Conservation (phyloP, 2,329 filamentous ascomycete species). For the Fusarium penzigii region DNA sequence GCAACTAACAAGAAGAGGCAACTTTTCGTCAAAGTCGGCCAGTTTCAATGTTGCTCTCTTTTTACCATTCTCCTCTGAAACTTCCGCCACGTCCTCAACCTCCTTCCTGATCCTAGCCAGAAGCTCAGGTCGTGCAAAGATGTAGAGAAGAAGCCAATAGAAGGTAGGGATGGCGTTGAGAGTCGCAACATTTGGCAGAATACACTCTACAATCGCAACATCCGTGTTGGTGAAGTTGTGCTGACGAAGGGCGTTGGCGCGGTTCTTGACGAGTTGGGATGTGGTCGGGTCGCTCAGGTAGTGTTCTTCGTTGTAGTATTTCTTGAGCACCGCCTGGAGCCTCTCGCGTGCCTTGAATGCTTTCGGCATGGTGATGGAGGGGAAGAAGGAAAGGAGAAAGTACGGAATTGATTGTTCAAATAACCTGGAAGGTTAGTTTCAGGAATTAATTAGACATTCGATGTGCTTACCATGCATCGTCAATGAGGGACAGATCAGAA, state of each 20-base stretch:
- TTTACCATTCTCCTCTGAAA: not conserved
- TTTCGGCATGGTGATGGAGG: conserved; percentile 31
- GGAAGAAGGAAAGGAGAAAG: conserved; percentile 33
- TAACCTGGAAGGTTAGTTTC: conserved; percentile 7
- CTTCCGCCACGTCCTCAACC: conserved; percentile 12
- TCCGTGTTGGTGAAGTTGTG: conserved; percentile 30
- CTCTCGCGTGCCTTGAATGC: conserved; percentile 29
- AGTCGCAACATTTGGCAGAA: conserved; percentile 31
- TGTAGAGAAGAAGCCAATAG: conserved; percentile 38
- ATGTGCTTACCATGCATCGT: conserved; percentile 19
- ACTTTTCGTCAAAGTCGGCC: conserved; percentile 36
- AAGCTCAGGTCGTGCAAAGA: conserved; percentile 31
- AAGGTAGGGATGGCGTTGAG: conserved; percentile 39
- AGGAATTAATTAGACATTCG: not conserved
- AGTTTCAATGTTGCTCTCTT: conserved; percentile 36
- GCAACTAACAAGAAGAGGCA: conserved; percentile 45
- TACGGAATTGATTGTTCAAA: conserved; percentile 27
- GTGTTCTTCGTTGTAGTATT: conserved; percentile 33
- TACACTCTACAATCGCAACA: conserved; percentile 33
- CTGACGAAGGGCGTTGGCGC: conserved; percentile 29
- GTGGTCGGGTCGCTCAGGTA: conserved; percentile 31
- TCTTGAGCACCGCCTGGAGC: conserved; percentile 28
- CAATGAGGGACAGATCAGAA: conserved; percentile 17
- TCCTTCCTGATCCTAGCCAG: conserved; percentile 15
- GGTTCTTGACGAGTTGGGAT: conserved; percentile 28